Percentiles rank a stretch among this genome's conserved stretches.
Conservation (phyloP, 2,329 filamentous ascomycete genomes). For the Verticillium longisporum region DNA sequence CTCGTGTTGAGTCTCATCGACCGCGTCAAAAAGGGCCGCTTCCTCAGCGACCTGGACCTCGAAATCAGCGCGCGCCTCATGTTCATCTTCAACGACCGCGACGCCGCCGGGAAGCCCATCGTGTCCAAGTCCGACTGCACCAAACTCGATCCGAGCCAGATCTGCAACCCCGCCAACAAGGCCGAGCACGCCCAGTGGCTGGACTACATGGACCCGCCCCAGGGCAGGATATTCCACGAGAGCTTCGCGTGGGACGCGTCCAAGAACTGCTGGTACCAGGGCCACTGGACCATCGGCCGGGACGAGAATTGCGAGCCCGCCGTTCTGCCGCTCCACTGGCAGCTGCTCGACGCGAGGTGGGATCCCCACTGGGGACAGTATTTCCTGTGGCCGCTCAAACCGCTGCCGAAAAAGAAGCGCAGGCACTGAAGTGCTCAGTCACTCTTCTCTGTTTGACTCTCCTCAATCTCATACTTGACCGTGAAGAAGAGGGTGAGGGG, state of each 20-base stretch:
- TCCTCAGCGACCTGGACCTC: conserved; percentile 8
- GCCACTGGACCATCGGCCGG: not conserved
- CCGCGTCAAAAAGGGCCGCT: conserved; percentile 5
- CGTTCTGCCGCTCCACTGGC: not conserved
- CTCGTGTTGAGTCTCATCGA: not conserved
- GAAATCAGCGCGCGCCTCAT: conserved; percentile 8
- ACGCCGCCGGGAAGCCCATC: conserved; percentile 7
- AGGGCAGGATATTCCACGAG: not conserved
- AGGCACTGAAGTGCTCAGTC: not conserved
- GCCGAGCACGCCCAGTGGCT: conserved; percentile 11
- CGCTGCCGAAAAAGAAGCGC: not conserved
- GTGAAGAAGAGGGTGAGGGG: no score
- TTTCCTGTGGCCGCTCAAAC: not conserved
- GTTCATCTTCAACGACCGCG: conserved; percentile 10
- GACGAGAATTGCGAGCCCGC: not conserved
- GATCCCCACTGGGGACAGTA: not conserved
- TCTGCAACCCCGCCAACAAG: conserved; percentile 7
- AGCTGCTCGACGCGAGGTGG: not conserved
- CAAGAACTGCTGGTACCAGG: not conserved
- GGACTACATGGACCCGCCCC: conserved; percentile 6
- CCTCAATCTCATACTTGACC: no score
- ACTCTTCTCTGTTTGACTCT: no score
- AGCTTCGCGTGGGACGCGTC: not conserved
- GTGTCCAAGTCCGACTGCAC: conserved; percentile 8
- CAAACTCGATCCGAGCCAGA: conserved; percentile 5